These are phyloP conservation scores for Lentinula edodes DNA, from an alignment of 768 basidiomycete genomes.

Conservation along the genomic window DNA sequence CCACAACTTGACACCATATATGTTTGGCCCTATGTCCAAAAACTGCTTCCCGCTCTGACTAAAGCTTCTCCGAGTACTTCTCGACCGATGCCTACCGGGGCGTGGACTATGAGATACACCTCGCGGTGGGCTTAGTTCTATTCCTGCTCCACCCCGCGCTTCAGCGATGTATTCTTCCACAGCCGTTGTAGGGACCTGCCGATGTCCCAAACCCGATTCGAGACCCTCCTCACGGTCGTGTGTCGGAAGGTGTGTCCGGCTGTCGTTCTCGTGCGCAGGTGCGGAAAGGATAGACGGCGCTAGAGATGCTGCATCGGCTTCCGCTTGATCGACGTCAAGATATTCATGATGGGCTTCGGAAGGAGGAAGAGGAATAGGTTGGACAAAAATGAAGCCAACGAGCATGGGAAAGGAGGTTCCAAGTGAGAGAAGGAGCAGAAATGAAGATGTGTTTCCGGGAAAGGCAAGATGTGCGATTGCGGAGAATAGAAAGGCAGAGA, in stretches of 20 bases:
- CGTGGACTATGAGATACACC: neutral
- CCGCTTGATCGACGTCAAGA: neutral
- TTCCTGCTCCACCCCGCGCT: neutral
- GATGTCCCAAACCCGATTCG: neutral
- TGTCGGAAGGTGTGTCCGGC: neutral
- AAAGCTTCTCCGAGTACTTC: slow-evolving; percentile 16
- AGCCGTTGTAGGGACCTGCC: slow-evolving; percentile 6
- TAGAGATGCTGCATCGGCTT: slow-evolving; percentile 2
- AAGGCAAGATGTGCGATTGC: slow-evolving; percentile 48
- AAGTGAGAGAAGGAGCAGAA: slow-evolving; percentile 50
- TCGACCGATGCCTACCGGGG: neutral
- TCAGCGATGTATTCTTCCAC: slow-evolving; percentile 7
- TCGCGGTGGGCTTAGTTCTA: slow-evolving; percentile 8
- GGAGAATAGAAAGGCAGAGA: slow-evolving; percentile 69
- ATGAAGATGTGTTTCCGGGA: slow-evolving; percentile 51
- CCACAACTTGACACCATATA: slow-evolving; percentile 50
- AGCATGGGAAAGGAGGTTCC: slow-evolving; percentile 57
- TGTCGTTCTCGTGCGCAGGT: neutral
- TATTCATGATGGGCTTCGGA: neutral
- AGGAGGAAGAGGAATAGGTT: slow-evolving; percentile 36
- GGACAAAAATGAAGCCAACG: slow-evolving; percentile 45
- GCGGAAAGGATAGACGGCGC: neutral
- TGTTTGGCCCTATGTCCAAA: slow-evolving; percentile 36
- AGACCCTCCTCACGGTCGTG: neutral
- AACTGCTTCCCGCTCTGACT: slow-evolving; percentile 14